Conservation (phyloP, 805 yeast species). For the Suhomyces kilbournensis region DNA sequence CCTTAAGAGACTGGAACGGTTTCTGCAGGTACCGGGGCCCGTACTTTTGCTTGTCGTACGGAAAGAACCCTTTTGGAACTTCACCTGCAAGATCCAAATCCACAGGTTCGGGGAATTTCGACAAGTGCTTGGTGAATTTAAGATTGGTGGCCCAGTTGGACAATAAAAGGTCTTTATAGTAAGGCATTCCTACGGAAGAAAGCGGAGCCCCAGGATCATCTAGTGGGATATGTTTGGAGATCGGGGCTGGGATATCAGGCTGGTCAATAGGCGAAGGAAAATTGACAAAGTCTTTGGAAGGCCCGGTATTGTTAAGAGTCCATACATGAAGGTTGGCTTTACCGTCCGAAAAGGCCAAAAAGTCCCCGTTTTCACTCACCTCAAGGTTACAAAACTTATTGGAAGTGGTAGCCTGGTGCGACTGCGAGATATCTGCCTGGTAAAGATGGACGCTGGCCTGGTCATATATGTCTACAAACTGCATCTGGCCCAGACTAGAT, state of each 20-base stretch:
- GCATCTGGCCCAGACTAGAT: conserved; percentile 77
- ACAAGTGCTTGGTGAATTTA: conserved; percentile 56
- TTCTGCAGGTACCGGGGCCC: conserved; percentile 53
- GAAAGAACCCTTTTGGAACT: conserved; percentile 13
- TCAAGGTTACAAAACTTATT: conserved; percentile 48
- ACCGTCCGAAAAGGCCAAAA: conserved; percentile 65
- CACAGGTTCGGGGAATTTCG: conserved; percentile 55
- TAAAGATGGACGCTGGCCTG: conserved; percentile 65
- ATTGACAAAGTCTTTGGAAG: conserved; percentile 34
- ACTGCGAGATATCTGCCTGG: conserved; percentile 53
- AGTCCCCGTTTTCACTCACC: conserved; percentile 72
- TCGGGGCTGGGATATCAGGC: conserved; percentile 43
- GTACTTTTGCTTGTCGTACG: conserved; percentile 54
- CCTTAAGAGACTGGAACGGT: conserved; percentile 39
- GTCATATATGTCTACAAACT: conserved; percentile 78
- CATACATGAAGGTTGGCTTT: conserved; percentile 64
- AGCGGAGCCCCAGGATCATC: conserved; percentile 53
- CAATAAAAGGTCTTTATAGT: conserved; percentile 68
- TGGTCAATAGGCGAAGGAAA: conserved; percentile 47
- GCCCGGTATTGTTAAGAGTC: conserved; percentile 42
- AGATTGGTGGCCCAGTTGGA: conserved; percentile 76
- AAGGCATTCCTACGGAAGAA: conserved; percentile 80
- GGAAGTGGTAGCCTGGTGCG: conserved; percentile 2
- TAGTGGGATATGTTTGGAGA: conserved; percentile 22
- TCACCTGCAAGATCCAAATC: conserved; percentile 42